Percentiles rank a stretch among this genome's conserved stretches.
These are phyloP conservation scores for Lichtheimia hyalospora DNA, from an alignment of 371 early-diverging fungal species.

Conservation along the genomic window DNA sequence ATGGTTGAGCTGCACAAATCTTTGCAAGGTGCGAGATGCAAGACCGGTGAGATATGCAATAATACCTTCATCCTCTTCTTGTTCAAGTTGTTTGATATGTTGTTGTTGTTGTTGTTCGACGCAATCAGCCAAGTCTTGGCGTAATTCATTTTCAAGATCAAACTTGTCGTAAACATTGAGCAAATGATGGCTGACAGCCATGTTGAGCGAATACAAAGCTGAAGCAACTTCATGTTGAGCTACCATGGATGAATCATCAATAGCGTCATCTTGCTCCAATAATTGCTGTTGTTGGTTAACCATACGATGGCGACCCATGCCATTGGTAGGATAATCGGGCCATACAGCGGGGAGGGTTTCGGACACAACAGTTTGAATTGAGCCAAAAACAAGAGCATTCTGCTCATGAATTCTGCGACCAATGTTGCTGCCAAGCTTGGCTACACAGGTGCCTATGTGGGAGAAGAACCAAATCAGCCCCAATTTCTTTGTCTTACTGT, in stretches of 20 bases:
- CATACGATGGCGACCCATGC: too few relatives aligned
- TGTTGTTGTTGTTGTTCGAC: background rate
- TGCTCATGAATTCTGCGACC: conserved; percentile 16
- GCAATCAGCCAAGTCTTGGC: conserved; percentile 8
- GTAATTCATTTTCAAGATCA: conserved; percentile 6
- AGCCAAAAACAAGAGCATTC: conserved; percentile 14
- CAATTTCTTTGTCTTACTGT: too few relatives aligned
- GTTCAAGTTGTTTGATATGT: background rate
- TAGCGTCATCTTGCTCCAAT: background rate
- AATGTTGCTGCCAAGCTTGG: conserved; percentile 19
- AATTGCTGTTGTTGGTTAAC: background rate
- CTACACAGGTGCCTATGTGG: conserved; percentile 11
- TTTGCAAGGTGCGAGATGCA: background rate
- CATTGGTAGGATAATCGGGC: conserved; percentile 5
- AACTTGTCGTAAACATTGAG: conserved; percentile 6
- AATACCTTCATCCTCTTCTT: background rate
- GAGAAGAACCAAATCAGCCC: background rate
- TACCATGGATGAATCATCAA: background rate
- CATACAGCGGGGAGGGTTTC: conserved; percentile 13
- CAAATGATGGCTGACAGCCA: conserved; percentile 11
- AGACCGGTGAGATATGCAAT: background rate
- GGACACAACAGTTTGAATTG: conserved; percentile 6
- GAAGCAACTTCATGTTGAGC: conserved; percentile 15
- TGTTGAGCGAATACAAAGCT: conserved; percentile 14
- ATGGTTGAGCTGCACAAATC: too few relatives aligned